phyloP scores from a whole-genome alignment of 148 eudicot species.

The Arctostaphylos glauca region DNA sequence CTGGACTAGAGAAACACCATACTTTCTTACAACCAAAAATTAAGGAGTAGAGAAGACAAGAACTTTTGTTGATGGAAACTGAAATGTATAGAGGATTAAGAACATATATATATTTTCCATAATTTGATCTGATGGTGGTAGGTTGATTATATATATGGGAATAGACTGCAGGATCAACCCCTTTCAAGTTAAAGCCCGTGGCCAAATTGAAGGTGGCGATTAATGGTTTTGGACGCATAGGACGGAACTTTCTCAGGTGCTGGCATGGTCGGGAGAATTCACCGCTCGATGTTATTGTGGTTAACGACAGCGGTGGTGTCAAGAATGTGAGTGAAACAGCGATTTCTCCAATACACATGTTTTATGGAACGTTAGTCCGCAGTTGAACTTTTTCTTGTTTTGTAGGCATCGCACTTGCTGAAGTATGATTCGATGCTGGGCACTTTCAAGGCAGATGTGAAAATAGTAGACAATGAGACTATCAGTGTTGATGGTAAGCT shows the following conservation, averaged over 20 bases:
- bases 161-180: constrained; percentile 59
- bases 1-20: no score
- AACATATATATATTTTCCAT: not conserved
- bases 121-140: not conserved
- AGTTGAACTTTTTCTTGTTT: not conserved
- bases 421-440: constrained; percentile 95
- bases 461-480: constrained; percentile 80
- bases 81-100: not conserved
- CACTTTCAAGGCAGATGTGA: constrained; percentile 92
- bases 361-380: not conserved
- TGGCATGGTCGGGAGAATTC: constrained; percentile 97
- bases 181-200: constrained; percentile 61
- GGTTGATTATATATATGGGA: constrained; percentile 11
- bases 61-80: not conserved
- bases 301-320: constrained; percentile 98
- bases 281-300: constrained; percentile 84
- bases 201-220: constrained; percentile 97
- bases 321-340: constrained; percentile 58
- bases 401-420: constrained; percentile 94
- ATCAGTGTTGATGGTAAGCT: constrained; percentile 86
- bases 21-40: not conserved
- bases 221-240: constrained; percentile 96
- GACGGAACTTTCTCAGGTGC: constrained; percentile 97
- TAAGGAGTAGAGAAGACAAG: not conserved
- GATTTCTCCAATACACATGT: not conserved